Evolutionary conservation across 345 rosid species (phyloP), one percentile per base, ranked within the genome.

Genomic region (Eucalyptus urophylla): DNA sequence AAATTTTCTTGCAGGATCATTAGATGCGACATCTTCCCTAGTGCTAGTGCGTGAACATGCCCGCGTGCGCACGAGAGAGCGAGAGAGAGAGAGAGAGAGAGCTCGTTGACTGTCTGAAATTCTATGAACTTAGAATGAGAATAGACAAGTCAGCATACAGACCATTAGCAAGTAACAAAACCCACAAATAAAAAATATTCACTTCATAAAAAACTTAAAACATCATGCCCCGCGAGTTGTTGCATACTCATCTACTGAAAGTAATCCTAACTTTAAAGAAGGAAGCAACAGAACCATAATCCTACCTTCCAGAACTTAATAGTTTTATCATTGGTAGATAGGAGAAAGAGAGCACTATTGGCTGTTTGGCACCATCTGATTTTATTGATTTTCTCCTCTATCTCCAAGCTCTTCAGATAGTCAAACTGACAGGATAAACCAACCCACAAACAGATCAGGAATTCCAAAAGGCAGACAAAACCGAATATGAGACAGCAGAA

Each of bases 361-460:
- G 99, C 97, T 86, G 95, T 93, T 92, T 97, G 99, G 92, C 99
- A 98, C 99, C 99, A 98, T 92, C 99, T 94, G 92, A 98, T 98
- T 94, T 98, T 98, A 95, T 97, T 98, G 89, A 98, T 97, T 95
- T 98, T 98, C 93, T 98, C 99, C 94, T 98, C 99, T 93, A 98
- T 98, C 92, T 98, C 99, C 98, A 98, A 96, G 91, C 99, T 98
- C 95, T 98, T 98, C 89, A 98, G 97, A 94, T 98, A 98, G 94
- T 98, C 99, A 94, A 98, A 98, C 99, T 98, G 96, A 88, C 80
- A 93, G 15, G 89, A 89, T 16, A 87, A 87, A 89, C 88, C 90
- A 45, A 76, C 19, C 88, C 40, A 88, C 33, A 25, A 60, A 76
- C 25, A 87, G 76, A 62, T 76, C 47, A 72, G 49, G 31, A 87